Percentiles rank a stretch among this genome's conserved stretches.
phyloP scores from a whole-genome alignment of 192 early-diverging fungal genomes.

The Obelidium mucronatum region DNA sequence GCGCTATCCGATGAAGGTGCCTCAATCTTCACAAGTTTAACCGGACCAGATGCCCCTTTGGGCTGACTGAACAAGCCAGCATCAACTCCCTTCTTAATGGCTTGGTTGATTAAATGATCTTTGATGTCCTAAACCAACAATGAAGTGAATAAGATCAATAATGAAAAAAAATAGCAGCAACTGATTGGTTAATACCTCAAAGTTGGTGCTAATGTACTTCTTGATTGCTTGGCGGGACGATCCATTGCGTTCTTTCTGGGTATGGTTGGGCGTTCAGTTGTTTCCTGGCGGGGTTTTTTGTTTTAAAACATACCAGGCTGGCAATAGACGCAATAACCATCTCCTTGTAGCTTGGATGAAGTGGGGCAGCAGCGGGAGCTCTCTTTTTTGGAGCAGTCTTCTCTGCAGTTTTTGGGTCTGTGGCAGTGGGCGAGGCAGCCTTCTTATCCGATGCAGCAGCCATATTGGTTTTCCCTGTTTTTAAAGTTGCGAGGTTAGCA shows the following conservation, averaged over 20 bases:
- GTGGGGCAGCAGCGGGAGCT: slow-evolving; percentile 13
- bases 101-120: slow-evolving; percentile 66
- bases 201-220: slow-evolving; percentile 81
- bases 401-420: too few species aligned
- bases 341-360: slow-evolving; percentile 49
- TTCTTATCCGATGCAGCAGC: not conserved
- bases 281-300: not conserved
- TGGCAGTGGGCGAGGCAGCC: not conserved
- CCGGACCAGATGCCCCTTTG: slow-evolving; percentile 69
- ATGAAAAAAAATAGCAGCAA: slow-evolving; percentile 3
- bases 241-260: slow-evolving; percentile 54
- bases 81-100: slow-evolving; percentile 74
- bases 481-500: too few species aligned
- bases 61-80: slow-evolving; percentile 68
- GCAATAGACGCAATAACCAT: slow-evolving; percentile 48
- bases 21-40: slow-evolving; percentile 68
- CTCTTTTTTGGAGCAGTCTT: slow-evolving; percentile 16
- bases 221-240: slow-evolving; percentile 78
- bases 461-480: too few species aligned
- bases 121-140: slow-evolving; percentile 48
- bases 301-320: slow-evolving; percentile 37
- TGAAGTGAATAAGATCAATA: not conserved
- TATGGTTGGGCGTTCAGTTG: too few species aligned
- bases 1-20: slow-evolving; percentile 49
- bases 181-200: slow-evolving; percentile 52